Base-by-base conservation (phyloP, 208 protist genomes). In the Endotrypanum monterogeii region DNA sequence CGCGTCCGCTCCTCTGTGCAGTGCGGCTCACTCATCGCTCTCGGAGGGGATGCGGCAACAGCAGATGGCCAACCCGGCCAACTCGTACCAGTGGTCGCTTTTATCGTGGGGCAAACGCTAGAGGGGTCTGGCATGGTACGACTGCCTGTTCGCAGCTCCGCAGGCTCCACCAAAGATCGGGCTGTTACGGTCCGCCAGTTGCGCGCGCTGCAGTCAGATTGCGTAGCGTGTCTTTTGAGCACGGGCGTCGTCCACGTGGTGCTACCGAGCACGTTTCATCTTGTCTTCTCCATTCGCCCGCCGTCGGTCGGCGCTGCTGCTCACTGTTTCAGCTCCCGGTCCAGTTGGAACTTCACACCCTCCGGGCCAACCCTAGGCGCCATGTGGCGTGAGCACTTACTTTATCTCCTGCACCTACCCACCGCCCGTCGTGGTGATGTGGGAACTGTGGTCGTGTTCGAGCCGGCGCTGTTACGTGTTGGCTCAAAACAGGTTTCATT, bases 31-130 rank as follows among this genome's bases (percentile, higher is more conserved):
- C 80, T 82, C 54, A 35, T 88, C 7, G 83, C 50, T 3, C 56
- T 88, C 8, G 83, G 83, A 0, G 74, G 67, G 20, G 67, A 76
- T 39, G 80, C 70, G 20, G 70, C 73, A 2, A 65, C 82, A 3
- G 66, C 75, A n/a, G 62, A 68, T 3, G 52, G n/a, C 35, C 55
- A 20, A 5, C 66, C 71, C 0, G 37, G 35, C 6, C 66, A 54
- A 1, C 65, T 75, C 50, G 71, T 73, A 65, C 76, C 76, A 1
- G 76, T 73, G 14, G 78, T 87, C 3, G 85, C 83, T 32, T 83
- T 86, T 52, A 41, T 87, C 11, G 44, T 79, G 12, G 72, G 73
- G 0, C 61, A 80, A 35, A 83, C 79, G 16, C 56, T 86, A 14
- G 65, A 71, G 0, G 82, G 82, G 1, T 60, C 67, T 20, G 77